Conservation (phyloP, 306 rosid species). For the Acmispon strigosus region DNA sequence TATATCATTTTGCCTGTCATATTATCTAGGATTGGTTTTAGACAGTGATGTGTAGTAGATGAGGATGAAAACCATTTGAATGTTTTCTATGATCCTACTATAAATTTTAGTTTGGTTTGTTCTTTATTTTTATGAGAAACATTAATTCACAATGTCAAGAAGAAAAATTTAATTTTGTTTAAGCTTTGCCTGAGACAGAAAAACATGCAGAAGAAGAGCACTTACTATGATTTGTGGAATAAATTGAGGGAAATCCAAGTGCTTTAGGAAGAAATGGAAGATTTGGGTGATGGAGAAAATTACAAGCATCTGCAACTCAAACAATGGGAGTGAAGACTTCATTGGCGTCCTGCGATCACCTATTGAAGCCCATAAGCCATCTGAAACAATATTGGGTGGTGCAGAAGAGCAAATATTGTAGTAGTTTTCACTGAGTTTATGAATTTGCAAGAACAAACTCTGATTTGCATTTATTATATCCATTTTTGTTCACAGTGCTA, state of each 20-base stretch:
- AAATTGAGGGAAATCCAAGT: conserved; percentile 33
- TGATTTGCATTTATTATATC: neutral
- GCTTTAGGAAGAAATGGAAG: conserved; percentile 33
- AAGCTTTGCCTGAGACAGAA: neutral
- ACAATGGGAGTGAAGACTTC: conserved; percentile 17
- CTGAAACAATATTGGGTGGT: conserved; percentile 19
- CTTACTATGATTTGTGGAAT: conserved; percentile 44
- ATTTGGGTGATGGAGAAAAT: conserved; percentile 31
- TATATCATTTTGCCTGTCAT: too few species aligned
- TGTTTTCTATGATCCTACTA: too few species aligned
- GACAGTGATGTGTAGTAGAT: too few species aligned
- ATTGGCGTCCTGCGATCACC: neutral
- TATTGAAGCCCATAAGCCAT: conserved; percentile 20
- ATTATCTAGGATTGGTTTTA: too few species aligned
- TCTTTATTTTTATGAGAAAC: too few species aligned
- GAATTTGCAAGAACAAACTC: neutral
- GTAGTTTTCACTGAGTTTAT: neutral
- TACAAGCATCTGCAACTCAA: conserved; percentile 37
- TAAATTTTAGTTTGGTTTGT: too few species aligned
- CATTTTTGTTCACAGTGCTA: neutral
- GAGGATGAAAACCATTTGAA: too few species aligned
- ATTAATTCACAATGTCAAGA: too few species aligned
- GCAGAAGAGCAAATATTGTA: neutral
- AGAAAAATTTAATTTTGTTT: too few species aligned
- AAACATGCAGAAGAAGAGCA: neutral